Base-by-base conservation (phyloP, 1,139 yeast genomes). In the Zygosaccharomyces pseudobailii region DNA sequence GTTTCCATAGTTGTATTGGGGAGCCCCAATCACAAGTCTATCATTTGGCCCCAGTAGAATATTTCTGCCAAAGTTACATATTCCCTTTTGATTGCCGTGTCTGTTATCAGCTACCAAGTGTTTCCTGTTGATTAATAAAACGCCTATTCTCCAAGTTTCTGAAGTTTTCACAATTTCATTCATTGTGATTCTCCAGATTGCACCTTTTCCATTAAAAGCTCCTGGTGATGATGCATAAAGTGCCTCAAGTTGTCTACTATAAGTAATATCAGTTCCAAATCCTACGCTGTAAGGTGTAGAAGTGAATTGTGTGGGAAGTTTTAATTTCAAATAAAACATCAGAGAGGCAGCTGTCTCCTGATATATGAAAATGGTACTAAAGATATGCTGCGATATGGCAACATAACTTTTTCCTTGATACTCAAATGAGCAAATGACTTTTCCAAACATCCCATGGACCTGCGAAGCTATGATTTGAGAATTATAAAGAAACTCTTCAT, bases 1-100 rank as follows among this genome's bases (percentile, higher is more conserved):
- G 34, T 59, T 65, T 8, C 62, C 61, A 28, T 61, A 59, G 6
- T 76, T 75, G 52, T 61, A 73, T 35, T 67, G 65, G 2, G 83
- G 80, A 62, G 73, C 69, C 1, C 82, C 80, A 5, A 75, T 65
- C 6, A 72, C 62, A 24, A 78, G 35, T 30, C 59, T 64, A 0
- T 60, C 47, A 3, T 54, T 48, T 21, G 57, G 55, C 1, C 59
- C 59, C 3, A 44, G 20, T 7, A 59, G 66, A 10, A 75, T 34
- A 0, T 68, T 50, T 7, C 62, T 53, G 1, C 80, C 82, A 57
- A 73, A 75, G 13, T 73, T 75, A 6, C 68, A 57, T 37, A 63
- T 65, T 3, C 72, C 73, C 10, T 54, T 54, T 9, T 42, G 47
- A 6, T 40, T 39, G 17, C 1, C 38, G 40, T 36, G 42, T 2